Percentiles rank a stretch among this genome's conserved stretches.
These are phyloP conservation scores for Lasiodiplodia theobromae DNA, from an alignment of 2,329 filamentous ascomycete species.

Conservation along the genomic window DNA sequence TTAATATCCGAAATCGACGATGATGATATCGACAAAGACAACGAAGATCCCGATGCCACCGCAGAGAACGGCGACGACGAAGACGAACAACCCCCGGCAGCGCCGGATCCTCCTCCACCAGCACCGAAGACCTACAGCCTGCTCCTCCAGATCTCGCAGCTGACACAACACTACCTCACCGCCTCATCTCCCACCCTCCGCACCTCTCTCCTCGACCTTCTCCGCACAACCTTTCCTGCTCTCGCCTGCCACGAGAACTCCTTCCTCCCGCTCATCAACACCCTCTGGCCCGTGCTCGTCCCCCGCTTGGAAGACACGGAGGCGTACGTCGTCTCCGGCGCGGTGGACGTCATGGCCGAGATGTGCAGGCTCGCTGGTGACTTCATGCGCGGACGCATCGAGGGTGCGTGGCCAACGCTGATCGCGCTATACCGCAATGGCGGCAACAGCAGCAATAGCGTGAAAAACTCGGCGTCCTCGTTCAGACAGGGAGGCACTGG, in stretches of 20 bases:
- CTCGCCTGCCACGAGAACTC: constrained; percentile 79
- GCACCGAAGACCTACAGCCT: constrained; percentile 80
- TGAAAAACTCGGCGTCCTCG: neutral
- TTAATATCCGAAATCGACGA: constrained; percentile 43
- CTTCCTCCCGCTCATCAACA: constrained; percentile 88
- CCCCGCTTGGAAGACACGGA: constrained; percentile 72
- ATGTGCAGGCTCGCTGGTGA: constrained; percentile 78
- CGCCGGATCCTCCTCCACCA: constrained; percentile 65
- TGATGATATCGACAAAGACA: constrained; percentile 42
- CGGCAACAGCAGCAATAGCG: neutral
- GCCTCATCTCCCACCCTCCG: constrained; percentile 82
- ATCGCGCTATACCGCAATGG: constrained; percentile 40
- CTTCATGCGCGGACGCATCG: constrained; percentile 79
- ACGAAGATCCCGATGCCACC: constrained; percentile 37
- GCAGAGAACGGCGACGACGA: constrained; percentile 36
- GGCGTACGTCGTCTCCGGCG: constrained; percentile 72
- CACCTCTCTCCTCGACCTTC: constrained; percentile 77
- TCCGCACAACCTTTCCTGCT: constrained; percentile 74
- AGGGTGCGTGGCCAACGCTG: constrained; percentile 72
- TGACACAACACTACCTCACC: constrained; percentile 90
- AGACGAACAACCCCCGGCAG: constrained; percentile 38
- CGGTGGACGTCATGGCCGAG: constrained; percentile 71
- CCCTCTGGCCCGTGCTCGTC: constrained; percentile 84
- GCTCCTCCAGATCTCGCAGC: constrained; percentile 78
- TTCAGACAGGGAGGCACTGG: neutral